Evolutionary conservation across 352 stramenopile species (phyloP), one percentile per base, ranked within the genome.

Genomic region (Pythium monospermum): DNA sequence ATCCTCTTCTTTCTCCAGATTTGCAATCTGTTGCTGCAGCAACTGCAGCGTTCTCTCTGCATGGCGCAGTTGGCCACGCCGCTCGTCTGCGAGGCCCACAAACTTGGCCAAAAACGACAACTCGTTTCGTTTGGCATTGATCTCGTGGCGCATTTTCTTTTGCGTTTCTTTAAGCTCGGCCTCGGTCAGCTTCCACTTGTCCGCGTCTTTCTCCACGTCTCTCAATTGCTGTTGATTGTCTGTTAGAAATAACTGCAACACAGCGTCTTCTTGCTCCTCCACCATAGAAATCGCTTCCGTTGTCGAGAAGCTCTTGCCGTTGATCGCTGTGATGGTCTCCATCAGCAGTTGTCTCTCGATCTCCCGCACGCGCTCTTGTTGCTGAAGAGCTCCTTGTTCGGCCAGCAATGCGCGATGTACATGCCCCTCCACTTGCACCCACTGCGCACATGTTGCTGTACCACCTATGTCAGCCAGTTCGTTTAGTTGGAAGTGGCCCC

Each of bases 101-200:
- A 71, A 75, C 28, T 71, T 75, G 11, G 51, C 49, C 8, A 67
- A 8, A 3, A 57, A 59, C 32, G 59, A 59, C 3, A 84, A 59
- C 46, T 80, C 68, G n/a, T 63, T 46, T 4, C 49, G 35, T 22
- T 55, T 57, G 21, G 58, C 25, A 4, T 57, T 50, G 64, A 83
- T 76, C 26, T 81, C 62, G 3, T 39, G 32, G 18, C 71, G 67
- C 21, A 87, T 40, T 31, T 66, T 53, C 42, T 85, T 85, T 47
- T 84, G 73, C 6, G 51, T 55, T 38, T 83, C 69, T 22, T 68
- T 73, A 26, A 81, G 61, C 45, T 69, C 57, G 8, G 76, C 63
- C 30, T 87, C 76, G 13, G 50, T 23, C 49, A 76, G 62, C 49
- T 76, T 78, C 46, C 68, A 59, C 23, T 46, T 46, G 31, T 65